Percentiles rank a stretch among this genome's conserved stretches.
Evolutionary conservation across 768 basidiomycete species (phyloP).

Genomic region (Macrolepiota albuminosa): DNA sequence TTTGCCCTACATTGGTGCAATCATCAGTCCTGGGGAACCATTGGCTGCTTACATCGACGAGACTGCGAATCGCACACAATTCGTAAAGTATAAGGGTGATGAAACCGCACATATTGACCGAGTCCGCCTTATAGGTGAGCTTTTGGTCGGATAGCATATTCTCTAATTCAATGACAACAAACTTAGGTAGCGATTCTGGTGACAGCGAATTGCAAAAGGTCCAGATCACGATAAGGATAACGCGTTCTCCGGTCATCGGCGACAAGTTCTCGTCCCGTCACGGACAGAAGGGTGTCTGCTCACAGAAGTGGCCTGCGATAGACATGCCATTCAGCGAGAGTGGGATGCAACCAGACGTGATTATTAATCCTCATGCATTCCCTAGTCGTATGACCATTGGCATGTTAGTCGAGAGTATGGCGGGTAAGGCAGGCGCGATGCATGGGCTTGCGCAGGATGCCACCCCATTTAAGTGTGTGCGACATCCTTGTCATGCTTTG

Average conservation of each 20-base stretch:
- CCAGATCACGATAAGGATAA: slow-evolving; percentile 89
- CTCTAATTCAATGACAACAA: neutral
- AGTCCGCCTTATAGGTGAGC: slow-evolving; percentile 82
- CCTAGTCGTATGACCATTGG: slow-evolving; percentile 99
- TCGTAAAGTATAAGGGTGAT: slow-evolving; percentile 96
- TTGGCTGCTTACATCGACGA: slow-evolving; percentile 89
- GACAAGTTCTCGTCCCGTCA: slow-evolving; percentile 99
- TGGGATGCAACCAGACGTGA: slow-evolving; percentile 98
- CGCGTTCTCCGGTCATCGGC: slow-evolving; percentile 94
- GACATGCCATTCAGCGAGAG: slow-evolving; percentile 99
- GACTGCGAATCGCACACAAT: slow-evolving; percentile 72
- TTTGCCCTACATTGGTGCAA: slow-evolving; percentile 71
- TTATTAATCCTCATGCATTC: slow-evolving; percentile 99
- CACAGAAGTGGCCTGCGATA: slow-evolving; percentile 96
- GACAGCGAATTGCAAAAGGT: slow-evolving; percentile 89
- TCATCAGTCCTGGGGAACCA: slow-evolving; percentile 68
- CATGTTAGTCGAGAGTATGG: slow-evolving; percentile 99
- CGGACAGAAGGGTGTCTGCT: slow-evolving; percentile 99
- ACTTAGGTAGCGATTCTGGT: slow-evolving; percentile 75
- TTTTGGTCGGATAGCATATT: neutral
- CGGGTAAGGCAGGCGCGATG: slow-evolving; percentile 98
- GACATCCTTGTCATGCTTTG: slow-evolving; percentile 10
- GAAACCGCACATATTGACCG: slow-evolving; percentile 87
- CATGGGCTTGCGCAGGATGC: slow-evolving; percentile 98
- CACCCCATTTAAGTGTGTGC: slow-evolving; percentile 89